Base-by-base conservation (phyloP, 2,329 filamentous ascomycete species). In the Blastomyces parvus region DNA sequence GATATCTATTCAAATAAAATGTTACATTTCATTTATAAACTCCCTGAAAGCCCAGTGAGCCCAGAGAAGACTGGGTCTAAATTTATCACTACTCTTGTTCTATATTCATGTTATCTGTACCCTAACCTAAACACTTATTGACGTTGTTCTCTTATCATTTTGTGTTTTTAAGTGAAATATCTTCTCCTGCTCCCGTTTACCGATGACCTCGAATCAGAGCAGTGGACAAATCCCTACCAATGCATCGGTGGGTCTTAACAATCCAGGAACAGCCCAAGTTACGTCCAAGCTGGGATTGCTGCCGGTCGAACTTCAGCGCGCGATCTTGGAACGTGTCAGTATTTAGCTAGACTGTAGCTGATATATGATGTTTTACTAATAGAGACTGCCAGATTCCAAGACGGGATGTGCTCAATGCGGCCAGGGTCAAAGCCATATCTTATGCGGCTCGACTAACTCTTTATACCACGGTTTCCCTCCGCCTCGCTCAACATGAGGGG, bases 401-500 rank as follows among this genome's bases (percentile, higher is more conserved):
- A 30, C 36, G 22, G n/a, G 60, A 56, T 46, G 7, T 62, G 3
- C 46, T 25, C 22, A 57, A 62, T 46, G 13, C 25, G 22, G 60
- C 46, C 30, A 19, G 17, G 19, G 30, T 61, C 48, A 61, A 44
- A 27, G 50, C 33, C 30, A 14, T 61, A 11, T 33, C 46, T 6
- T 25, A 25, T 19, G 46, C 50, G 6, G 48, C 50, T 48, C 60
- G 38, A 1, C 27, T 56, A 38, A 27, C 9, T 17, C 19, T 61
- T 19, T 61, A 62, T 25, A 30, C n/a, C 9, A 25, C 30, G n/a
- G 50, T 62, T 62, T 33, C 30, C 2, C 50, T 57, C 11, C 50
- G 60, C 17, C 44, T 62, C 25, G 46, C 60, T 5, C 48, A 62
- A 52, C 59, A 61, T 40, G 44, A 42, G 7, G 44, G 22, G 2